Base-by-base conservation (phyloP, 2,329 filamentous ascomycete genomes). In the Aspergillus latus region DNA sequence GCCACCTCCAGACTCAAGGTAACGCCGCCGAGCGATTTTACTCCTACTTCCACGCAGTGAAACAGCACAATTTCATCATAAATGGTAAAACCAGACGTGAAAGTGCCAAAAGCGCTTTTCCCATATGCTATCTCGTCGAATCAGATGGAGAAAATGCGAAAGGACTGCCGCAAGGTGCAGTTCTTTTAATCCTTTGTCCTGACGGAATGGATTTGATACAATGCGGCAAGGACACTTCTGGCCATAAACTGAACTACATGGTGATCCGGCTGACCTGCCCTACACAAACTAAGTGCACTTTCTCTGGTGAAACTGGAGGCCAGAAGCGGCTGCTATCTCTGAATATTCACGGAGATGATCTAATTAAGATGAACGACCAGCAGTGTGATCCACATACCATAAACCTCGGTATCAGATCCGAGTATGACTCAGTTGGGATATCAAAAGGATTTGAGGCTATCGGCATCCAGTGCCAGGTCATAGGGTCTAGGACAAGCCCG, bases 181-280 rank as follows among this genome's bases (percentile, higher is more conserved):
- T 59, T 21, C 48, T 64, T 15, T 49, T 56, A 16, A 32, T 43
- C 11, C n/a, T 52, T 15, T 44, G 16, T 11, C 4, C 30, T 5
- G 36, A 50, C 13, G 21, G 34, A 21, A 10, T 63, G 40, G 21
- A 42, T 36, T 60, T 64, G 13, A 52, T 66, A 59, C 29, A 52
- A 8, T 45, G 28, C 51, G 37, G 16, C 15, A 7, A 44, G 5
- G 37, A 42, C 4, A 29, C 16, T 15, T 16, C 30, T 13, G 36
- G 36, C 40, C 56, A 15, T 49, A 58, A 32, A 32, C 59, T n/a
- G 36, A 29, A 45, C 47, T 61, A 59, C 29, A 45, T 59, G 32
- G 52, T 56, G 36, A 32, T 64, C 16, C 47, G 29, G 30, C 32
- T 13, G 5, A 9, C 30, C 21, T 34, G 4, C 29, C 6, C 4